A percentile compares a stretch with the other conserved stretches of the same genome.
These are phyloP conservation scores for Psidium guajava DNA, from an alignment of 345 rosid species.

Conservation along the genomic window DNA sequence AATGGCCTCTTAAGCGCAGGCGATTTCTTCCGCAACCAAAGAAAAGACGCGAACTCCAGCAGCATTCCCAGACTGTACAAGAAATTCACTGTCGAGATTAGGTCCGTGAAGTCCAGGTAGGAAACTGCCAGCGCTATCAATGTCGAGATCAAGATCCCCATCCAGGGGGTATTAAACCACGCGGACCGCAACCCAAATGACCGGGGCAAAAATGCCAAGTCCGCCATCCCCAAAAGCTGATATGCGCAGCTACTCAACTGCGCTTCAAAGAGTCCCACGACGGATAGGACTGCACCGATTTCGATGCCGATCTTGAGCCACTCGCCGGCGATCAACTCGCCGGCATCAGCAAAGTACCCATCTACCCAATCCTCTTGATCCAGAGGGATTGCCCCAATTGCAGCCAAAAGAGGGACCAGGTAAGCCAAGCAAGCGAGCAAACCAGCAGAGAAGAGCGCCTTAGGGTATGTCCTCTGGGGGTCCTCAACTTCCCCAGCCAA, in stretches of 20 bases:
- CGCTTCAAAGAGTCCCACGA: slow-evolving; percentile 71
- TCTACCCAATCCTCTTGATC: slow-evolving; percentile 54
- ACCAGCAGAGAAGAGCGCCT: slow-evolving; percentile 37
- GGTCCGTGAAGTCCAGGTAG: slow-evolving; percentile 26
- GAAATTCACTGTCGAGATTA: slow-evolving; percentile 37
- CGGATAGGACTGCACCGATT: slow-evolving; percentile 58
- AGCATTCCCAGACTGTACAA: slow-evolving; percentile 44
- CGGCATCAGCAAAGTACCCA: slow-evolving; percentile 47
- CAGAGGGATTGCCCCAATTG: slow-evolving; percentile 46
- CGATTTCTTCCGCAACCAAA: slow-evolving; percentile 35
- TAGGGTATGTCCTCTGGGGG: slow-evolving; percentile 41
- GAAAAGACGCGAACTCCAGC: slow-evolving; percentile 38
- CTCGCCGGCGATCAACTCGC: slow-evolving; percentile 60
- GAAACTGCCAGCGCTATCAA: slow-evolving; percentile 29
- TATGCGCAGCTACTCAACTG: slow-evolving; percentile 68
- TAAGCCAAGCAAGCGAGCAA: slow-evolving; percentile 42
- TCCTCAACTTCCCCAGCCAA: slow-evolving; percentile 52
- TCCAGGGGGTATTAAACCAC: slow-evolving; percentile 40
- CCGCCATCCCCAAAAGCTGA: slow-evolving; percentile 56
- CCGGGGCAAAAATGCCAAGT: slow-evolving; percentile 33
- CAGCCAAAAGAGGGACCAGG: slow-evolving; percentile 50
- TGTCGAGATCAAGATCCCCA: slow-evolving; percentile 33
- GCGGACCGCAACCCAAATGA: slow-evolving; percentile 25
- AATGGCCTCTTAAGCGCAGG: slow-evolving; percentile 30
- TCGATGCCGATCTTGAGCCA: slow-evolving; percentile 70